Conservation (phyloP, 2,329 filamentous ascomycete genomes). For the Ceratocystis cacaofunesta region DNA sequence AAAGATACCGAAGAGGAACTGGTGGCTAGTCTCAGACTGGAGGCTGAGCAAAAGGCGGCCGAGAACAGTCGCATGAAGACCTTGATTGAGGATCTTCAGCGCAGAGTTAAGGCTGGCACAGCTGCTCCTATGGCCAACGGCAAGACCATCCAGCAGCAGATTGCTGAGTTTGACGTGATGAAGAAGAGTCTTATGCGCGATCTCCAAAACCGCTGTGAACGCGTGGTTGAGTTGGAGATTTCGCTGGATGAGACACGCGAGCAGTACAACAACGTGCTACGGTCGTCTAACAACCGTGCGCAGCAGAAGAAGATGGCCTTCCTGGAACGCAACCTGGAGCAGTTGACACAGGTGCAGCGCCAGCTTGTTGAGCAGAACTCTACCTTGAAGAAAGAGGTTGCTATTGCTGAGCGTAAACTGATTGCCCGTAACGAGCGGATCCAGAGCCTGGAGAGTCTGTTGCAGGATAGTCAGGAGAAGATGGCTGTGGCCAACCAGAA, state of each 20-base stretch:
- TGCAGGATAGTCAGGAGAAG: conserved; percentile 98
- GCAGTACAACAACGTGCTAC: conserved; percentile 97
- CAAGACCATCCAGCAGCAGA: conserved; percentile 94
- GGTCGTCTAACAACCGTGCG: conserved; percentile 91
- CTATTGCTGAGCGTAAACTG: conserved; percentile 92
- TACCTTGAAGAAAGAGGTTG: conserved; percentile 95
- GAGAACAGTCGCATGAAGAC: conserved; percentile 71
- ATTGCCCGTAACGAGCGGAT: conserved; percentile 96
- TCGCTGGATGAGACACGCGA: conserved; percentile 92
- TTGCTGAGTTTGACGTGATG: conserved; percentile 97
- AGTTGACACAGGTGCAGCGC: conserved; percentile 90
- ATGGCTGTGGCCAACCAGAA: conserved; percentile 92
- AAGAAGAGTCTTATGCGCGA: conserved; percentile 99
- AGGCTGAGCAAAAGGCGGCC: conserved; percentile 60
- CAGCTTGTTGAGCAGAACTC: conserved; percentile 98
- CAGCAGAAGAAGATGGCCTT: conserved; percentile 99
- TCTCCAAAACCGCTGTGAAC: conserved; percentile 93
- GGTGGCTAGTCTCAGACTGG: conserved; percentile 60
- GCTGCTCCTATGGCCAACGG: conserved; percentile 53
- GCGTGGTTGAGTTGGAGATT: conserved; percentile 95
- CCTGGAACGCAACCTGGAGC: conserved; percentile 92
- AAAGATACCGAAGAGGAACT: conserved; percentile 59
- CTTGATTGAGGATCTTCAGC: conserved; percentile 66
- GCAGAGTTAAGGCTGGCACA: conserved; percentile 49
- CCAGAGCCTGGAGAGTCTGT: conserved; percentile 74